Evolutionary conservation across 345 rosid species (phyloP).

Genomic region (Brassica incana): DNA sequence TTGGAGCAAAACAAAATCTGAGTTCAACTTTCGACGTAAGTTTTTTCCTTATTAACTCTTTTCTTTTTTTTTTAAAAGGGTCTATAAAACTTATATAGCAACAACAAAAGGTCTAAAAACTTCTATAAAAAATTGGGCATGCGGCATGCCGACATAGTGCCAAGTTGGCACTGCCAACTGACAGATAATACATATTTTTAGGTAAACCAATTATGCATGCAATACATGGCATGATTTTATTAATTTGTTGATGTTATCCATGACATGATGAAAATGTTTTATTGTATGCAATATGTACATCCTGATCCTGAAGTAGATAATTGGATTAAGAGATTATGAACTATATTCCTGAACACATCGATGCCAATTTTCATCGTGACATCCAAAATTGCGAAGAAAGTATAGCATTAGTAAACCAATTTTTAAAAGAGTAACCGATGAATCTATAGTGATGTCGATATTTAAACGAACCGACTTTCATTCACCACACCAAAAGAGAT

Average conservation of each 20-base stretch:
- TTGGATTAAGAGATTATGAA: too few species aligned
- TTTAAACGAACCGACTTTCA: too few species aligned
- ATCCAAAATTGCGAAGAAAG: too few species aligned
- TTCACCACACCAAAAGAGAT: too few species aligned
- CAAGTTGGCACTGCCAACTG: background rate
- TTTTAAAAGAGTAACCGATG: too few species aligned
- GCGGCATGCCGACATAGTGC: background rate
- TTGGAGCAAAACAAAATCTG: background rate
- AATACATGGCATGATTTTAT: background rate
- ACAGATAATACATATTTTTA: too few species aligned
- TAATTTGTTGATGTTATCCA: background rate
- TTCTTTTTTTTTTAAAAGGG: background rate
- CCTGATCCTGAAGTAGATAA: background rate
- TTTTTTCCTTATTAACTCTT: background rate
- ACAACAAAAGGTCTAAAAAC: background rate
- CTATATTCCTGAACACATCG: too few species aligned
- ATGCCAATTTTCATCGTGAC: too few species aligned
- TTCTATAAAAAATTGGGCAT: background rate
- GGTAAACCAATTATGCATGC: background rate
- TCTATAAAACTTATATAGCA: background rate
- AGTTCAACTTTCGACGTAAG: background rate
- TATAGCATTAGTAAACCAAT: too few species aligned
- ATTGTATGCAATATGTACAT: background rate
- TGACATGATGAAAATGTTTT: background rate
- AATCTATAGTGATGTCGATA: too few species aligned